A percentile compares a stretch with the other conserved stretches of the same genome.
phyloP scores from a whole-genome alignment of 164 flowering plant genomes.

The Houttuynia cordata region DNA sequence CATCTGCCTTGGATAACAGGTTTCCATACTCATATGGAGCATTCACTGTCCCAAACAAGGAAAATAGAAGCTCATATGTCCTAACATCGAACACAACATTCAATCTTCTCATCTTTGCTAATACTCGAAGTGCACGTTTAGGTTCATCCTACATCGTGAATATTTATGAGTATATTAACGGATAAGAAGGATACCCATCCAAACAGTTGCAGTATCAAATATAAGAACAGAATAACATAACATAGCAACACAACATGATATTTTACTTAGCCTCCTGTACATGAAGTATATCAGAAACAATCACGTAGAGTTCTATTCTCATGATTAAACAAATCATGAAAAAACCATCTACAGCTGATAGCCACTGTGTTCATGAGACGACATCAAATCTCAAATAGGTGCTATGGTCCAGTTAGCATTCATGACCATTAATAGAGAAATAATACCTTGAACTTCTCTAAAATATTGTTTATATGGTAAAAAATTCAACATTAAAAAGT shows the following conservation, averaged over 20 bases:
- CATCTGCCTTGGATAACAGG: conserved; percentile 44
- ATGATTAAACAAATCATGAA: no score
- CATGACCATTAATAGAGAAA: no score
- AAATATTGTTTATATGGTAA: no score
- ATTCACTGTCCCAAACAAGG: conserved; percentile 79
- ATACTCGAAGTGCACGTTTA: conserved; percentile 53
- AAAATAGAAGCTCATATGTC: conserved; percentile 77
- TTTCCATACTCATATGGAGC: conserved; percentile 69
- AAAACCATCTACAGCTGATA: no score
- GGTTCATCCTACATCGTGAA: conserved; percentile 60
- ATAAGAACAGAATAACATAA: no score
- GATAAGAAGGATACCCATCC: neutral
- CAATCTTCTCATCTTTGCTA: conserved; percentile 57
- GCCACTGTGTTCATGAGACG: no score
- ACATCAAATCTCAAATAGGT: no score
- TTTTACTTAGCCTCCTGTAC: neutral
- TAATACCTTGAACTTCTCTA: no score
- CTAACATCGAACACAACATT: conserved; percentile 39
- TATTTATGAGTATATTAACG: neutral
- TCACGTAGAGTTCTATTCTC: no score
- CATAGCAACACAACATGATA: neutral
- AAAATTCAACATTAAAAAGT: no score
- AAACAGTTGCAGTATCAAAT: neutral
- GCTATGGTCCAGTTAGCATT: no score
- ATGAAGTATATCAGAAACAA: no score